Conservation (phyloP, 352 stramenopile species). For the Pythium brachiatum region DNA sequence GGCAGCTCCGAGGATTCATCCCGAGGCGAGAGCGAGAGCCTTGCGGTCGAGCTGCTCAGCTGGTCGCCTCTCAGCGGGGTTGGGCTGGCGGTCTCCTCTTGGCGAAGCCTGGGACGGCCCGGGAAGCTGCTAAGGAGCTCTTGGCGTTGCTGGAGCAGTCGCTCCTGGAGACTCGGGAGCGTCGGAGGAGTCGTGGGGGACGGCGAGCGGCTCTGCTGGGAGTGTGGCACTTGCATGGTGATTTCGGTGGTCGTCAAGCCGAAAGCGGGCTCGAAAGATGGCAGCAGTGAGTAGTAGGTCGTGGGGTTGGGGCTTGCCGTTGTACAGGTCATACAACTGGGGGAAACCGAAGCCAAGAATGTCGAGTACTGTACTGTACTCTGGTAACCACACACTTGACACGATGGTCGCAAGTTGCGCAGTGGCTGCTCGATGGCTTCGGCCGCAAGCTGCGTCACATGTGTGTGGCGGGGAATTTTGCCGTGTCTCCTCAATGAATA, state of each 20-base stretch:
- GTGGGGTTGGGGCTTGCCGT: background rate
- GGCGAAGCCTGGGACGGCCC: background rate
- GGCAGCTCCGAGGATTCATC: background rate
- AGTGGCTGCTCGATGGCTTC: conserved; percentile 9
- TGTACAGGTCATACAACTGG: background rate
- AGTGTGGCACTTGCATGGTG: background rate
- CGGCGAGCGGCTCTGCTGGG: background rate
- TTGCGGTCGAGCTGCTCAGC: background rate
- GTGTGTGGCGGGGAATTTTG: background rate
- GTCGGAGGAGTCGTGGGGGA: background rate
- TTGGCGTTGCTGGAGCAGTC: conserved; percentile 9
- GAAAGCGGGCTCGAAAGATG: background rate
- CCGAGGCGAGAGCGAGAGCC: background rate
- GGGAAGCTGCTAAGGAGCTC: background rate
- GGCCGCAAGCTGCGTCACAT: background rate
- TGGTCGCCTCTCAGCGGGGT: background rate
- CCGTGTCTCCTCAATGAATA: background rate
- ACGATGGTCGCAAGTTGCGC: background rate
- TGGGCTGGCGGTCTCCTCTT: background rate
- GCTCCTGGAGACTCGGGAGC: conserved; percentile 18
- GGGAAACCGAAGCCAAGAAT: too few species aligned
- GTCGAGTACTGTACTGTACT: too few species aligned
- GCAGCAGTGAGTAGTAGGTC: background rate
- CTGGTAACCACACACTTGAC: background rate
- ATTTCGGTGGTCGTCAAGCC: background rate